Base-by-base conservation (phyloP, 164 flowering plant species). In the Vitis rupestris region DNA sequence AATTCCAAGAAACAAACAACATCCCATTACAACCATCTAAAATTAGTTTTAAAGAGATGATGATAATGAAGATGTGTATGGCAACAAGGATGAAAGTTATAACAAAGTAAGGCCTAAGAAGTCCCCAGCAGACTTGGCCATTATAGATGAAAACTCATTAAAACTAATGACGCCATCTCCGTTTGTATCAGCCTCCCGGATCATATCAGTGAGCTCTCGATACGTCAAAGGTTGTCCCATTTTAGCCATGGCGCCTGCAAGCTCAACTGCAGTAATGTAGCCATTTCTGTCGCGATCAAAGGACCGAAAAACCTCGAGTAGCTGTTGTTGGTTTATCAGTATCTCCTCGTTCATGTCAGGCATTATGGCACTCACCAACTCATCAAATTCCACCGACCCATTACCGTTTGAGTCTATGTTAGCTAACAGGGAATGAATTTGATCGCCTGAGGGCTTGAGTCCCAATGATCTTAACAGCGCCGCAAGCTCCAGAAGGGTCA, bases 231-330 rank as follows among this genome's bases (percentile, higher is more conserved):
- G 81, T 60, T 81, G 79, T 1, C 84, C 84, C 81, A 81, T 75
- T 53, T 81, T 81, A 31, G 84, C 81, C 84, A 81, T 81, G 49
- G 79, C 65, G 3, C 78, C 78, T 1, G 81, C 84, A 8, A 81
- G 78, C 74, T 81, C 84, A 0, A 79, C 79, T 48, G 78, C 70
- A 17, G 81, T 81, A 23, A 81, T 81, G 65, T 75, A 74, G 8
- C 84, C 84, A 59, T 81, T 78, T 2, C 84, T 78, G 50, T 81
- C 81, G 9, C 81, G 72, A 64, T 81, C 84, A 69, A 81, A 81
- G 1, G 66, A 63, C 1, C 63, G 64, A 52, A 81, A 81, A 7
- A 81, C 73, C 47, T 71, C 75, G 29, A 73, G 13, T 10, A 81
- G 49, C 69, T 81, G 79, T 15, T 65, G 77, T 37, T 81, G 81